These are phyloP conservation scores for Euptelea pleiosperma DNA, from an alignment of 164 flowering plant genomes.

Conservation along the genomic window DNA sequence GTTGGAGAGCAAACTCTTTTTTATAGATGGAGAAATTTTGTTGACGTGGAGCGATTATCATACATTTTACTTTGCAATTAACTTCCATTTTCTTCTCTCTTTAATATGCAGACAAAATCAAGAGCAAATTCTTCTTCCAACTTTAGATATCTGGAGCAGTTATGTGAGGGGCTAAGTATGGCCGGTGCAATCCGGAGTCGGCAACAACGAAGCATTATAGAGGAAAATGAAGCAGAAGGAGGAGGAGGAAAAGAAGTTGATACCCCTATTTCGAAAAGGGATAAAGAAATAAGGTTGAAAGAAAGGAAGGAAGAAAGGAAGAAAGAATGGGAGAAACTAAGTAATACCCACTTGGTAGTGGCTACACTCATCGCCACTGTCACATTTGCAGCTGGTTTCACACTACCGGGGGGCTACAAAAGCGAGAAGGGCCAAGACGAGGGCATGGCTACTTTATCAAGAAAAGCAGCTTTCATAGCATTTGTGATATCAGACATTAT, in stretches of 20 bases:
- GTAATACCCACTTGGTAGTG: neutral
- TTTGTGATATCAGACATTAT: constrained; percentile 9
- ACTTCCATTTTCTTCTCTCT: too few species aligned
- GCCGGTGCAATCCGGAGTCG: neutral
- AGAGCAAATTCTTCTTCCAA: too few species aligned
- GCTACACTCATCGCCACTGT: constrained; percentile 3
- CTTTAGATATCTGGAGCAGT: too few species aligned
- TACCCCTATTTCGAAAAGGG: too few species aligned
- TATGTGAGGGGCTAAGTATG: neutral
- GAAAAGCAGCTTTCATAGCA: neutral
- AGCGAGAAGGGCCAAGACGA: neutral
- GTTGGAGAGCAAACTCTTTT: too few species aligned
- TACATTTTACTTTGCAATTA: too few species aligned
- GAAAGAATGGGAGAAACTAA: neutral
- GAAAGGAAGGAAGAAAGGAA: too few species aligned
- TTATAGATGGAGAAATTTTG: too few species aligned
- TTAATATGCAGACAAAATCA: too few species aligned
- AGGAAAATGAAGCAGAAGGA: neutral
- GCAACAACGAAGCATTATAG: neutral
- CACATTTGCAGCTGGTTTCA: constrained; percentile 11
- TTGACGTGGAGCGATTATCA: too few species aligned
- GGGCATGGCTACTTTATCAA: constrained; percentile 6
- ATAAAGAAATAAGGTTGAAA: too few species aligned
- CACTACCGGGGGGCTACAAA: constrained; percentile 11
- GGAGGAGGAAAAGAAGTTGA: too few species aligned